These are phyloP conservation scores for Ceratocystis huliohia DNA, from an alignment of 2,329 filamentous ascomycete species.

Conservation along the genomic window DNA sequence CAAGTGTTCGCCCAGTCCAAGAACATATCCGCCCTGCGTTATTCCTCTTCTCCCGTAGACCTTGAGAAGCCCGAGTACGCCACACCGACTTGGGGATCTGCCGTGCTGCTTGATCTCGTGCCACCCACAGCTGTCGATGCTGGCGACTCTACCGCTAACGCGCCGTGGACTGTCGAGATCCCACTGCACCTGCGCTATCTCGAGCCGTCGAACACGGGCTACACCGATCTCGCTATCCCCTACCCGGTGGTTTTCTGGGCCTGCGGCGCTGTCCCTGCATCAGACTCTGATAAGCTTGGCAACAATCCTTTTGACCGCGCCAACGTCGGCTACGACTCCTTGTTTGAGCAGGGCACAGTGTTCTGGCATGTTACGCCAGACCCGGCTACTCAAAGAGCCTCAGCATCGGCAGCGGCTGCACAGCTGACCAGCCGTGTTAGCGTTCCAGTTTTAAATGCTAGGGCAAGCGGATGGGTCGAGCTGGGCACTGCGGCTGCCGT, in stretches of 20 bases:
- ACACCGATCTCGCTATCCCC: conserved; percentile 48
- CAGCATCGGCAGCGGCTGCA: conserved; percentile 10
- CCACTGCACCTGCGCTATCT: conserved; percentile 82
- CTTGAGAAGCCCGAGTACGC: conserved; percentile 83
- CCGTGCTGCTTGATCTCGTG: conserved; percentile 60
- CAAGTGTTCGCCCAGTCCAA: conserved; percentile 67
- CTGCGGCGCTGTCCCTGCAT: conserved; percentile 43
- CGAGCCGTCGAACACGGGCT: conserved; percentile 44
- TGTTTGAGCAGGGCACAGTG: conserved; percentile 63
- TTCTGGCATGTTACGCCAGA: conserved; percentile 61
- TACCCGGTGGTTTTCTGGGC: conserved; percentile 87
- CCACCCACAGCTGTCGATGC: conserved; percentile 32
- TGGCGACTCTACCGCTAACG: conserved; percentile 4
- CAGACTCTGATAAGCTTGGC: conserved; percentile 52
- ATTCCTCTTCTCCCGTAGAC: conserved; percentile 65
- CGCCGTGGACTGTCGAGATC: conserved; percentile 53
- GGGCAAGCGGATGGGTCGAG: conserved; percentile 36
- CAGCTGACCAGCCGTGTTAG: conserved; percentile 41
- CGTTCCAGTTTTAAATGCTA: conserved; percentile 53
- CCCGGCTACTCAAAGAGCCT: not conserved
- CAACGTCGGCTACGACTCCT: conserved; percentile 72
- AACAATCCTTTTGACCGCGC: conserved; percentile 73
- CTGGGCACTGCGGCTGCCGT: conserved; percentile 48
- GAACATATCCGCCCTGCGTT: conserved; percentile 56
- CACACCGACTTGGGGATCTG: conserved; percentile 64